Evolutionary conservation across 2,329 filamentous ascomycete genomes (phyloP).

Genomic region (Phialocephala sp.): DNA sequence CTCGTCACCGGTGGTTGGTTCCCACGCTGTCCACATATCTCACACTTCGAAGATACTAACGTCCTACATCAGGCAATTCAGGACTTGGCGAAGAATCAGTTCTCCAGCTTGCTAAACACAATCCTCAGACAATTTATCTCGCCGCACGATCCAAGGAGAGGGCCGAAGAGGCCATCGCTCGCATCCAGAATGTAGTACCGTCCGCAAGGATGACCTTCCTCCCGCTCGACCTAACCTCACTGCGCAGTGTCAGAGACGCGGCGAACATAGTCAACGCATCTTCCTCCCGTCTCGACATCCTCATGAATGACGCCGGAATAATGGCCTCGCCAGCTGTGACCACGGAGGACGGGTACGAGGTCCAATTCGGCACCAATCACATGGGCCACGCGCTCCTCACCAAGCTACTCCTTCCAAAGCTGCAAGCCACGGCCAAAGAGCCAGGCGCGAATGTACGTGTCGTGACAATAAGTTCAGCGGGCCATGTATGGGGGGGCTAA

Average conservation of each 20-base stretch:
- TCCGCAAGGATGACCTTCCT: constrained; percentile 30
- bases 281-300: constrained; percentile 48
- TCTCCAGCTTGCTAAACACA: constrained; percentile 48
- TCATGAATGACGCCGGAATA: constrained; percentile 53
- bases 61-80: constrained; percentile 36
- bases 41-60: background rate
- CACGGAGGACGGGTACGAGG: constrained; percentile 54
- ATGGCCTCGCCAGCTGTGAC: constrained; percentile 47
- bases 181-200: constrained; percentile 21
- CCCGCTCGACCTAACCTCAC: constrained; percentile 48
- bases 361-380: constrained; percentile 56
- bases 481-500: constrained; percentile 8
- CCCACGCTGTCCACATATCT: background rate
- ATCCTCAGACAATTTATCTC: constrained; percentile 46
- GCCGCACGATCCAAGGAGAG: constrained; percentile 47
- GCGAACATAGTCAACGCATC: constrained; percentile 46
- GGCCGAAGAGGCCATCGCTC: constrained; percentile 40
- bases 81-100: constrained; percentile 53
- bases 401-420: constrained; percentile 45
- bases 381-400: constrained; percentile 54
- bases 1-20: constrained; percentile 27
- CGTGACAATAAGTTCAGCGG: constrained; percentile 17
- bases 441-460: constrained; percentile 29
- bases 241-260: constrained; percentile 50
- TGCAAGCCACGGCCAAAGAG: constrained; percentile 38